These are phyloP conservation scores for Cadophora sp. DNA, from an alignment of 2,329 filamentous ascomycete genomes.

Conservation along the genomic window DNA sequence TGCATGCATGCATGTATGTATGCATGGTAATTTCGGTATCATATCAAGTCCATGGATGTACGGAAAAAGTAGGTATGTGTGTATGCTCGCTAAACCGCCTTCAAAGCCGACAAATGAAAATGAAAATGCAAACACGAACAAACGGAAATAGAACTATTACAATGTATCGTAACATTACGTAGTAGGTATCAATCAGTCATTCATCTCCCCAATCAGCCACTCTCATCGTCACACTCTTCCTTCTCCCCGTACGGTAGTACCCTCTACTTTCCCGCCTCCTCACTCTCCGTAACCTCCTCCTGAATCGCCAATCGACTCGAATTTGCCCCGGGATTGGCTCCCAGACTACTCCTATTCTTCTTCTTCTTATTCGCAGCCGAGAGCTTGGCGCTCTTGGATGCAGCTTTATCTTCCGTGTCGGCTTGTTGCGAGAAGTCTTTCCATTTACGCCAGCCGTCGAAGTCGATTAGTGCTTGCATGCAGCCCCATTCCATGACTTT, in stretches of 20 bases:
- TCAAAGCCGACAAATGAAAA: background rate
- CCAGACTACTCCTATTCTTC: slow-evolving; percentile 31
- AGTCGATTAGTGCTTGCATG: slow-evolving; percentile 99
- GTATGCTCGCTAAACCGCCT: slow-evolving; percentile 9
- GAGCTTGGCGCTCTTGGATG: slow-evolving; percentile 17
- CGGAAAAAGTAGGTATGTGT: background rate
- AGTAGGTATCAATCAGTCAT: background rate
- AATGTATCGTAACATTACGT: background rate
- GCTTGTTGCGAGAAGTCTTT: slow-evolving; percentile 71
- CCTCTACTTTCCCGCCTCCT: background rate
- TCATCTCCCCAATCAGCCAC: background rate
- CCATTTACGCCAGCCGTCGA: slow-evolving; percentile 97
- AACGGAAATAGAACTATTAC: background rate
- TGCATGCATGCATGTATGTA: slow-evolving; percentile 5
- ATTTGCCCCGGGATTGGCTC: slow-evolving; percentile 26
- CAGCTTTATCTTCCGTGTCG: slow-evolving; percentile 39
- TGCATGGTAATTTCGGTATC: background rate
- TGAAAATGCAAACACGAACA: background rate
- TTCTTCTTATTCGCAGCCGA: slow-evolving; percentile 34
- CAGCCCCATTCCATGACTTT: slow-evolving; percentile 99
- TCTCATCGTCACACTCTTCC: no score
- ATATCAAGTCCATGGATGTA: background rate
- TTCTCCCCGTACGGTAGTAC: background rate
- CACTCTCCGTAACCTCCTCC: slow-evolving; percentile 18
- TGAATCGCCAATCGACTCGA: slow-evolving; percentile 23